Base-by-base conservation (phyloP, 495 filamentous ascomycete species). In the Melanomma pulvis-pyrius region DNA sequence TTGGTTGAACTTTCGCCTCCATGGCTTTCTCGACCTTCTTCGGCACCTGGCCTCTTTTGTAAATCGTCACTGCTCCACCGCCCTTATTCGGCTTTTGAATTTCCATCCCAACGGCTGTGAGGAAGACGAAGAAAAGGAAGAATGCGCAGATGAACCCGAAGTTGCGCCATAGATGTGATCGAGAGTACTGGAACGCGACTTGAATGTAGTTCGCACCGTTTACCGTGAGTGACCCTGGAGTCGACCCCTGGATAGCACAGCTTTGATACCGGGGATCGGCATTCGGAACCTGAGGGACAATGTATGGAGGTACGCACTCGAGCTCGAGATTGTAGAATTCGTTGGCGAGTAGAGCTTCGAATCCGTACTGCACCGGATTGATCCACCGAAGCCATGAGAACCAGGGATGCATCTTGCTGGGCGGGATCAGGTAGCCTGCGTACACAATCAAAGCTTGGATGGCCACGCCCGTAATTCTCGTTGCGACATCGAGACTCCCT, bases 381-480 rank as follows among this genome's bases (percentile, higher is more conserved):
- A 94, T 82, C 79, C 84, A 88, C n/a, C 55, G 5, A 25, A 58
- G 36, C 55, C 55, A 58, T 5, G 55, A 58, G 21, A 58, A 58
- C 55, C 34, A 58, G 8, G 34, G 55, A 24, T 58, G 55, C 91
- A 94, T 93, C 59, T 87, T 82, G 46, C 76, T 80, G 0, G 84
- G 85, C 1, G 90, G 89, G 41, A 96, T 89, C 9, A 91, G 76
- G 73, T 88, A 97, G 28, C 91, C 91, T 13, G 89, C 92, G 73
- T 93, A 97, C 4, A 96, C 87, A 54, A 94, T 75, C 12, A 92
- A 74, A 0, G 82, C 83, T 60, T 84, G 79, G 12, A 91, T 85
- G 1, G 83, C 71, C 28, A 90, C 85, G 58, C 87, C 86, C 15
- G 88, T 87, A 30, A 89, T 74, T 26, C 83, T 78, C 30, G 86